phyloP scores from a whole-genome alignment of 345 rosid species.

The Erodium maritimum region DNA sequence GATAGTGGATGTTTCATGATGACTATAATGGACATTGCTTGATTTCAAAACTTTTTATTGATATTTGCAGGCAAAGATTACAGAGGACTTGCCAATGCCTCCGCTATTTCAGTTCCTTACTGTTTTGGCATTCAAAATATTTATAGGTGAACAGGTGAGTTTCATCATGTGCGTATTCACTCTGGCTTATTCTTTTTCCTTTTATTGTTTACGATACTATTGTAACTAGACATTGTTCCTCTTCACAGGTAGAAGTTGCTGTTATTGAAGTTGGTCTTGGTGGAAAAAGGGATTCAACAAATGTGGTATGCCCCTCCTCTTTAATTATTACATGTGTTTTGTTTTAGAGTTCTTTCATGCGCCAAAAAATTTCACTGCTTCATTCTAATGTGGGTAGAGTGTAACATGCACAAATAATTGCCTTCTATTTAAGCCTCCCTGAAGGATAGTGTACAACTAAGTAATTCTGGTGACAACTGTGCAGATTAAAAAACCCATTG shows the following conservation, averaged over 20 bases:
- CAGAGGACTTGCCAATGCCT: constrained; percentile 73
- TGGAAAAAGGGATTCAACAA: constrained; percentile 62
- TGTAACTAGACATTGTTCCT: constrained; percentile 10
- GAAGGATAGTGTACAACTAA: background rate
- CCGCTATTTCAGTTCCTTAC: constrained; percentile 91
- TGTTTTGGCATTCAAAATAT: constrained; percentile 71
- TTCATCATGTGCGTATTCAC: background rate
- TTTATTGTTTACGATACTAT: background rate
- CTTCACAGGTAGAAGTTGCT: constrained; percentile 69
- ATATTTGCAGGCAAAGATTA: constrained; percentile 59
- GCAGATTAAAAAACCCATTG: constrained; percentile 76
- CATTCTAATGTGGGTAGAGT: background rate
- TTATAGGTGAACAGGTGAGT: constrained; percentile 61
- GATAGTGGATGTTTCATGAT: background rate
- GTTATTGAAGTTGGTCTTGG: constrained; percentile 90
- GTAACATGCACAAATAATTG: background rate
- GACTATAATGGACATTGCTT: background rate
- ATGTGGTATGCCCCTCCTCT: constrained; percentile 47
- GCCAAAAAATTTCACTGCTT: background rate
- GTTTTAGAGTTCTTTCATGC: background rate
- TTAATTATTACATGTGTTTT: background rate
- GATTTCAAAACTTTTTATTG: constrained; percentile 2
- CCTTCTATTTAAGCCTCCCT: background rate
- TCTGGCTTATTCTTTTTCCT: background rate
- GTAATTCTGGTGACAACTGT: constrained; percentile 11